Evolutionary conservation across 371 early-diverging fungal species (phyloP).

Genomic region (Entomophthora muscae): DNA sequence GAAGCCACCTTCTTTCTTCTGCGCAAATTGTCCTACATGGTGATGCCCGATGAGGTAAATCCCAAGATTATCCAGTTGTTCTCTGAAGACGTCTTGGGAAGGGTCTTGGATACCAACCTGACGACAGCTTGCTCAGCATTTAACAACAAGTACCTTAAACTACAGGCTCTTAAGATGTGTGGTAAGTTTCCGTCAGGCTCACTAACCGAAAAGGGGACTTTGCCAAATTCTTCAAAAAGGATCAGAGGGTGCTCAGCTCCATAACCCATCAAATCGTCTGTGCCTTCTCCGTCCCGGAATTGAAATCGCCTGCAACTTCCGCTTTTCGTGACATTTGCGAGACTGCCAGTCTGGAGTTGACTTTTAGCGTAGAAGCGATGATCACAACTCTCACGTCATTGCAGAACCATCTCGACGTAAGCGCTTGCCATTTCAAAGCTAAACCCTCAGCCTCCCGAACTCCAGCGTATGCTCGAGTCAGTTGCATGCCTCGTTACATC

Average conservation of each 20-base stretch:
- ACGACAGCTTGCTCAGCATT: not conserved
- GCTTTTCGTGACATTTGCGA: conserved; percentile 3
- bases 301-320: not conserved
- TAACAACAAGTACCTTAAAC: not conserved
- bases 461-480: not conserved
- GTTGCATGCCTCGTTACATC: not conserved
- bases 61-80: not conserved
- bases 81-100: not conserved
- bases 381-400: not conserved
- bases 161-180: not conserved
- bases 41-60: not conserved
- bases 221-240: not conserved
- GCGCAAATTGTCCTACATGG: not conserved
- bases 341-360: not conserved
- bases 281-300: not conserved
- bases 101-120: not conserved
- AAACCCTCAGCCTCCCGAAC: not conserved
- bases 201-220: not conserved
- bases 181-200: not conserved
- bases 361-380: not conserved
- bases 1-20: not conserved
- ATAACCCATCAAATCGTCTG: not conserved
- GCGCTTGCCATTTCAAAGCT: not conserved
- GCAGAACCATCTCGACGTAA: not conserved
- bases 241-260: not conserved